Evolutionary conservation across 2,329 filamentous ascomycete genomes (phyloP), one percentile per base, ranked within the genome.

Genomic region (Paracamarosporium sp.): DNA sequence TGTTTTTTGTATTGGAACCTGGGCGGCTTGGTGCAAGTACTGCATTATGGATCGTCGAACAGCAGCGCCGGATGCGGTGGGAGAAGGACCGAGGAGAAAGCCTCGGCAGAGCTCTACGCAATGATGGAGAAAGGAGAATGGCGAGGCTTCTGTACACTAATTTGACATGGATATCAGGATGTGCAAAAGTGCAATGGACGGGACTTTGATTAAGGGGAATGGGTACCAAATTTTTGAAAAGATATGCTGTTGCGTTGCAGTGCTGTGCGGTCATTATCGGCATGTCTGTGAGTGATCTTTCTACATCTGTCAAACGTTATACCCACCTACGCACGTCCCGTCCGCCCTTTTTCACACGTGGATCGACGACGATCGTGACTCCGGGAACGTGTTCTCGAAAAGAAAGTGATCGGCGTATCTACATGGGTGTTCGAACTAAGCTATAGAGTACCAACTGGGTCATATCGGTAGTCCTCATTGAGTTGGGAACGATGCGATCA

Each of bases 121-220:
- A 15, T n/a, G 31, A 15, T 15, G 31, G n/a, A 4, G 12, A 35
- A 15, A 35, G 31, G 7, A 24, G 20, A 48, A 36, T 11, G 31
- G 7, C 15, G 9, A 13, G 48, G 33, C 25, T 44, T 48, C 24
- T 59, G 56, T 59, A 59, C 40, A 59, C 33, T 59, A 59, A 59
- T 59, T 54, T 59, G 52, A 44, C 31, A 51, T 55, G 46, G 30
- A 28, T 28, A 43, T n/a, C 12, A 27, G 27, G 36, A 50, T 35
- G 38, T 28, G 38, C 51, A 48, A 43, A 48, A 48, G 22, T 43
- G 40, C 22, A n/a, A 24, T 9, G 43, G 31, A 25, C 22, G 50
- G 22, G n/a, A 15, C 5, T 33, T 17, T 40, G 25, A 27, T 28
- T 50, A 38, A 11, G 13, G 27, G 28, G 24, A 3, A 1, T 13